A percentile compares a stretch with the other conserved stretches of the same genome.
These are phyloP conservation scores for Aphanocladium album DNA, from an alignment of 2,329 filamentous ascomycete species.

Conservation along the genomic window DNA sequence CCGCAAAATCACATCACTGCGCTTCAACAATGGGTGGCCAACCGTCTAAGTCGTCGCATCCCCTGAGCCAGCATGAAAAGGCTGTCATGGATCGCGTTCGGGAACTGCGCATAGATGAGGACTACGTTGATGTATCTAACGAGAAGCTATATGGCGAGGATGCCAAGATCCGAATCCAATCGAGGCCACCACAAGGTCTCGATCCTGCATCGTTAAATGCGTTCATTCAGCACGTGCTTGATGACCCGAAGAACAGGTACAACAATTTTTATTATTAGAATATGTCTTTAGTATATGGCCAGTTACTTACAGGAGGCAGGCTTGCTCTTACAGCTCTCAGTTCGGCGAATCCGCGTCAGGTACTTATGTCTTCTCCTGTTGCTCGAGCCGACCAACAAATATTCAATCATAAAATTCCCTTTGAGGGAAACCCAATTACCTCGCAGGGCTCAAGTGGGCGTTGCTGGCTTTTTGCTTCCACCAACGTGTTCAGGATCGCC, in stretches of 20 bases:
- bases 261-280: not conserved
- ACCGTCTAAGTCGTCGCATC: not conserved
- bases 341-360: conserved; percentile 57
- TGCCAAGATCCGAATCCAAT: conserved; percentile 16
- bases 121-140: not conserved
- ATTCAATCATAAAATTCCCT: conserved; percentile 78
- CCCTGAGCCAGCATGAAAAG: not conserved
- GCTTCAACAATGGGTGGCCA: not conserved
- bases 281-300: not conserved
- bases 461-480: conserved; percentile 89
- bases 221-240: conserved; percentile 30
- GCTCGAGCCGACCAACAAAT: conserved; percentile 67
- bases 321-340: conserved; percentile 72
- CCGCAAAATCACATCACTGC: not conserved
- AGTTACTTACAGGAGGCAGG: conserved; percentile 32
- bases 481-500: conserved; percentile 87
- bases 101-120: not conserved
- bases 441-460: conserved; percentile 77
- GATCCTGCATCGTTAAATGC: not conserved
- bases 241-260: conserved; percentile 62
- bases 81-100: conserved; percentile 1
- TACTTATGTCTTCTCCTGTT: conserved; percentile 60
- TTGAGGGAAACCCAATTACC: conserved; percentile 77
- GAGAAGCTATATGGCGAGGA: not conserved
- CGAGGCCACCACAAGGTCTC: conserved; percentile 38